phyloP scores from a whole-genome alignment of 306 rosid species.

The Acacia crassicarpa region DNA sequence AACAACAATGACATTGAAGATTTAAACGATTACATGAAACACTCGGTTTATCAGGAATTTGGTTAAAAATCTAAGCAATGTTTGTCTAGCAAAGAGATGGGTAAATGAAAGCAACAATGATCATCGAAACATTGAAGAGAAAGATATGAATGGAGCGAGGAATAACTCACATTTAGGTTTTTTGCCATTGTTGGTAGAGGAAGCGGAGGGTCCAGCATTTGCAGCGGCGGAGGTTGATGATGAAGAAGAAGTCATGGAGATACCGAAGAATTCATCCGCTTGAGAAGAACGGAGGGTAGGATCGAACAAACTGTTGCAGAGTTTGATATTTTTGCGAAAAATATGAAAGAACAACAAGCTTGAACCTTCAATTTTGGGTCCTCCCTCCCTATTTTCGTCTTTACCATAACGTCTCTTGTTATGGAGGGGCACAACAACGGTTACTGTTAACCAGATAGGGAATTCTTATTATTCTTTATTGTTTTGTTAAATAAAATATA shows the following conservation, averaged over 20 bases:
- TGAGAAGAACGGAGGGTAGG: background rate
- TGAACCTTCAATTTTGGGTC: background rate
- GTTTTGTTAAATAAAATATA: no score
- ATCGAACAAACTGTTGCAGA: background rate
- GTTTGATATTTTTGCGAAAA: background rate
- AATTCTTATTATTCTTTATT: no score
- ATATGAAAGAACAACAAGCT: background rate
- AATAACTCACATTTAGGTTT: slow-evolving; percentile 37
- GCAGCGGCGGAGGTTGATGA: background rate
- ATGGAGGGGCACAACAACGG: background rate
- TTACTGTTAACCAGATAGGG: background rate
- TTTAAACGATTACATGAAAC: background rate
- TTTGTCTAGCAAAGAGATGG: background rate
- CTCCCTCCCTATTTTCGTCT: background rate
- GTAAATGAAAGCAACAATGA: background rate
- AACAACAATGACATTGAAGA: background rate
- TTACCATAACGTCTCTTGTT: background rate
- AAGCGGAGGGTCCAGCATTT: slow-evolving; percentile 15
- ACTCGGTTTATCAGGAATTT: background rate
- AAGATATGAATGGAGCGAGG: background rate
- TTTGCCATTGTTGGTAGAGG: slow-evolving; percentile 26
- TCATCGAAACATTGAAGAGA: background rate
- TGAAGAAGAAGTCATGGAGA: background rate
- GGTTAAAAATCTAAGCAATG: background rate
- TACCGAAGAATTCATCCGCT: slow-evolving; percentile 7